Conservation (phyloP, 306 rosid species). For the Trifolium subterraneum region DNA sequence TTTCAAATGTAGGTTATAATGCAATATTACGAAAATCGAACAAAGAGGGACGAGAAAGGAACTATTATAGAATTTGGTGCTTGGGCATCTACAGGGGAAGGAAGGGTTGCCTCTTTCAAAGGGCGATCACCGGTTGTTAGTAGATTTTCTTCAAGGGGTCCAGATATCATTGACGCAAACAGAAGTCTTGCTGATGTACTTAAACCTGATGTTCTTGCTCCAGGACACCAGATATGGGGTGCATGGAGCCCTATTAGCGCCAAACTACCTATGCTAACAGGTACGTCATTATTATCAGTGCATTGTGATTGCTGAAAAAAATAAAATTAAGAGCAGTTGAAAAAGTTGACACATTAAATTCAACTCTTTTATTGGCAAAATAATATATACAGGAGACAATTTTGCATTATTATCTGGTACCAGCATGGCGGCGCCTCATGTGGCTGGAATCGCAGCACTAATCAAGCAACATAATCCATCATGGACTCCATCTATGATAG, state of each 20-base stretch:
- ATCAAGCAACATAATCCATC: constrained; percentile 76
- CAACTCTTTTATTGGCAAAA: constrained; percentile 9
- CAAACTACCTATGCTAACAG: constrained; percentile 58
- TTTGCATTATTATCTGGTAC: constrained; percentile 87
- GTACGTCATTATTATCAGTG: constrained; percentile 39
- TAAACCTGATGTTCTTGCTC: constrained; percentile 93
- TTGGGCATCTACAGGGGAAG: constrained; percentile 66
- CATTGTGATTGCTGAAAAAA: neutral
- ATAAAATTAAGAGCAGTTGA: neutral
- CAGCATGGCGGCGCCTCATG: constrained; percentile 94
- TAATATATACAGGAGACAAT: constrained; percentile 51
- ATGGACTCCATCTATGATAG: constrained; percentile 91
- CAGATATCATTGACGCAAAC: constrained; percentile 62
- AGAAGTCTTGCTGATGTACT: constrained; percentile 65
- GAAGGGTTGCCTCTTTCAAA: constrained; percentile 69
- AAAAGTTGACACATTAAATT: neutral
- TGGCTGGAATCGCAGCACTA: constrained; percentile 93
- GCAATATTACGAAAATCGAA: constrained; percentile 62
- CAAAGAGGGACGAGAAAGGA: constrained; percentile 60
- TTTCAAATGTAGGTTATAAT: constrained; percentile 52
- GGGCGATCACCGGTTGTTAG: constrained; percentile 68
- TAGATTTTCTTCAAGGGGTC: constrained; percentile 92
- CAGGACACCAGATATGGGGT: constrained; percentile 94
- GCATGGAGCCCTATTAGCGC: constrained; percentile 89
- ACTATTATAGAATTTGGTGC: constrained; percentile 51